Percentiles rank a stretch among this genome's conserved stretches.
Evolutionary conservation across 2,329 filamentous ascomycete genomes (phyloP).

Genomic region (Zopfia rhizophila): DNA sequence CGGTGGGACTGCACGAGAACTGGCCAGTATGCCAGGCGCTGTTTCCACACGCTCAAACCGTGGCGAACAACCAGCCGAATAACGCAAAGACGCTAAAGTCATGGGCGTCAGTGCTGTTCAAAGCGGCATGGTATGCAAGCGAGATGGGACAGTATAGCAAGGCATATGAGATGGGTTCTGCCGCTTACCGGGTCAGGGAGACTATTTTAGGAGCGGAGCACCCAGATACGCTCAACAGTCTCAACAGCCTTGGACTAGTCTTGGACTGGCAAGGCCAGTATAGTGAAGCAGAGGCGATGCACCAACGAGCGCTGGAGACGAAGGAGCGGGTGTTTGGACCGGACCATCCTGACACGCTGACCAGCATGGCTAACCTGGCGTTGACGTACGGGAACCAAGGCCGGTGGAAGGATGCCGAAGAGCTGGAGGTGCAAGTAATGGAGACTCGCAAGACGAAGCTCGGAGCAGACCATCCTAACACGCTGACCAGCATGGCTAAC

Average conservation of each 20-base stretch:
- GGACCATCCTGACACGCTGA: conserved; percentile 4
- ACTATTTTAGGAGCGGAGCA: conserved; percentile 3
- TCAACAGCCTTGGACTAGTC: conserved; percentile 5
- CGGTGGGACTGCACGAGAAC: conserved; percentile 28
- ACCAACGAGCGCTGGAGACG: neutral
- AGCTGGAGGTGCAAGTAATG: too few species aligned
- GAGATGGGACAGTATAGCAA: too few species aligned
- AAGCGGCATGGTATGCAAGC: neutral
- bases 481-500: too few species aligned
- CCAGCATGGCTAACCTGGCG: neutral
- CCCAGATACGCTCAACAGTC: neutral
- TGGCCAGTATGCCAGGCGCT: conserved; percentile 31
- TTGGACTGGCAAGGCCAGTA: conserved; percentile 10
- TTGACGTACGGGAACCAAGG: too few species aligned
- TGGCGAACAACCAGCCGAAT: neutral
- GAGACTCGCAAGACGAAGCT: too few species aligned
- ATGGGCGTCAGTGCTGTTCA: conserved; percentile 3
- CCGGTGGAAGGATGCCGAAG: too few species aligned
- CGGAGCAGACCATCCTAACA: too few species aligned
- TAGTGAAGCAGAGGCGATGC: conserved; percentile 11
- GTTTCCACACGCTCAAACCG: conserved; percentile 31
- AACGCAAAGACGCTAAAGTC: neutral
- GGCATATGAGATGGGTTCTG: too few species aligned
- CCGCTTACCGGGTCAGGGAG: too few species aligned
- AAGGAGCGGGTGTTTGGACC: conserved; percentile 6